Base-by-base conservation (phyloP, 768 basidiomycete species). In the Tulasnella sp. region DNA sequence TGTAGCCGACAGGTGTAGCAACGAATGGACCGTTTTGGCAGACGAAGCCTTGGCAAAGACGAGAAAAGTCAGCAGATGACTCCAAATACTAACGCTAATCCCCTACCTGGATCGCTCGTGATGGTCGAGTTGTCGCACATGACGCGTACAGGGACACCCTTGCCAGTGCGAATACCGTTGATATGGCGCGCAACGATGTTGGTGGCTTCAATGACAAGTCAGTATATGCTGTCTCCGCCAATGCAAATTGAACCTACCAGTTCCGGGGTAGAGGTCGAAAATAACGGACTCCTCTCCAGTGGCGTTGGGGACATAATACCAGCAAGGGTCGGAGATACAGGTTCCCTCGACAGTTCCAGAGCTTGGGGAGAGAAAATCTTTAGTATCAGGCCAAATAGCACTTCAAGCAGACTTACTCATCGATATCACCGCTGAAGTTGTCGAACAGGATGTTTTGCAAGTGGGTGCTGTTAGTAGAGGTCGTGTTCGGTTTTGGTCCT, bases 271-370 rank as follows among this genome's bases (percentile, higher is more conserved):
- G 34, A 92, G 83, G 82, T 91, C 91, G 48, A 91, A 87, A 72
- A 92, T 91, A 8, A 85, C 85, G 34, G 89, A 89, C 83, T 92
- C 90, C 76, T 87, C 87, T 80, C 85, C 90, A 2, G 84, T 83
- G 3, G 88, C 87, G 14, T 84, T 85, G 77, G 87, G 42, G 18
- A 74, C 34, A 71, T 82, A 85, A 82, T 91, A 90, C 90, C 90
- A 91, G 84, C 90, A 91, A 6, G 90, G 91, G 82, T 91, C 89
- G 34, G 83, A 86, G 31, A 92, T 84, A 81, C 91, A 92, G 0
- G 88, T 88, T 18, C 90, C 90, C 83, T 91, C 91, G 48, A 48
- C 39, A 44, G 0, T 19, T 52, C 73, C 73, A 48, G 73, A 74
- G 90, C 73, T 74, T 42, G 4, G 14, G 73, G 24, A 68, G 34